These are phyloP conservation scores for Pseudonitzschia delicatissima DNA, from an alignment of 108 stramenopile genomes.

Conservation along the genomic window DNA sequence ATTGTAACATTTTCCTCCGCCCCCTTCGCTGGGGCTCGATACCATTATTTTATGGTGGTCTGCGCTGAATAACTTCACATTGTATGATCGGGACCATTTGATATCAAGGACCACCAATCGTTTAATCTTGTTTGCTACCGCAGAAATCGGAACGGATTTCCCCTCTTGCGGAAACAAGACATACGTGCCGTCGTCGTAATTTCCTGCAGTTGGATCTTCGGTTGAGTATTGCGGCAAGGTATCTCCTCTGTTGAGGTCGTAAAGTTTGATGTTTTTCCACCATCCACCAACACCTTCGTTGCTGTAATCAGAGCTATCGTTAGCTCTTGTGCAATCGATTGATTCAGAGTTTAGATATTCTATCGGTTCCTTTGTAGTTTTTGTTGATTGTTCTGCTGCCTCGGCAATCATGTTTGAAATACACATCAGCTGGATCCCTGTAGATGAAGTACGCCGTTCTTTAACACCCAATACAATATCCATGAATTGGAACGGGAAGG, in stretches of 20 bases:
- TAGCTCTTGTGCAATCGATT: too few relatives aligned
- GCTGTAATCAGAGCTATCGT: neutral
- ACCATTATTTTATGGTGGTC: neutral
- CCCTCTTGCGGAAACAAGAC: slow-evolving; percentile 54
- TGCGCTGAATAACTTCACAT: slow-evolving; percentile 8
- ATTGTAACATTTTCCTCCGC: slow-evolving; percentile 4
- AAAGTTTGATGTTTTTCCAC: slow-evolving; percentile 8
- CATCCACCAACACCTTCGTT: slow-evolving; percentile 2
- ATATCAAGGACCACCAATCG: slow-evolving; percentile 70
- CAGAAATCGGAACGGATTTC: slow-evolving; percentile 58
- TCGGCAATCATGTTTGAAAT: slow-evolving; percentile 33
- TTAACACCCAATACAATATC: slow-evolving; percentile 57
- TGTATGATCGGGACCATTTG: slow-evolving; percentile 55
- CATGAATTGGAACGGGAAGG: slow-evolving; percentile 25
- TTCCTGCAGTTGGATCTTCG: neutral
- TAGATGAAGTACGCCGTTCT: slow-evolving; percentile 57
- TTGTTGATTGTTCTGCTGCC: slow-evolving; percentile 5
- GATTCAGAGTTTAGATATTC: too few relatives aligned
- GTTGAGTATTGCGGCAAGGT: slow-evolving; percentile 2
- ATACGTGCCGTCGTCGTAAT: slow-evolving; percentile 27
- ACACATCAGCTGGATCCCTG: slow-evolving; percentile 59
- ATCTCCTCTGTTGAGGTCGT: slow-evolving; percentile 4
- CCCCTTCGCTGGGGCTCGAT: neutral
- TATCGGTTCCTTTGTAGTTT: too few relatives aligned
- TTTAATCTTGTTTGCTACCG: slow-evolving; percentile 40